Conservation (phyloP, 768 basidiomycete genomes). For the Hericium erinaceus region DNA sequence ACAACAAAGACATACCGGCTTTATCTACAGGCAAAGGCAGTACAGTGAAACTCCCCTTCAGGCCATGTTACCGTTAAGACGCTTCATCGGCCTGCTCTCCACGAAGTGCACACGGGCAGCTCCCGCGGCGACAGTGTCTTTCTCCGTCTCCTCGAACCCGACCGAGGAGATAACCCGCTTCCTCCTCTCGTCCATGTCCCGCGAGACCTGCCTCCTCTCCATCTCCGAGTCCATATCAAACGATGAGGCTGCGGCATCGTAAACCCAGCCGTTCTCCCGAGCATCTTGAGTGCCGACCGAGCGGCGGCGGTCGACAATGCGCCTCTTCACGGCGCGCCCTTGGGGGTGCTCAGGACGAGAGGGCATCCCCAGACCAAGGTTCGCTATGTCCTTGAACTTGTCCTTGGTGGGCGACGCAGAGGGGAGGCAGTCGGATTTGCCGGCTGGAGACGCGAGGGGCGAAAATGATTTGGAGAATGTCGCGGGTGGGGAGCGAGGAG, state of each 20-base stretch:
- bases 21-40: no score
- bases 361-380: background rate
- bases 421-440: slow-evolving; percentile 2
- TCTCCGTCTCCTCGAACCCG: slow-evolving; percentile 4
- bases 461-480: slow-evolving; percentile 3
- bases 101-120: background rate
- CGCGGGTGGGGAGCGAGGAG: slow-evolving; percentile 1
- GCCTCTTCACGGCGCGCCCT: slow-evolving; percentile 11
- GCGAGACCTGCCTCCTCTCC: background rate
- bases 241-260: slow-evolving; percentile 10
- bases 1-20: no score
- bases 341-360: background rate
- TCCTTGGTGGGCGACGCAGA: background rate
- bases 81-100: slow-evolving; percentile 1
- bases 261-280: slow-evolving; percentile 11
- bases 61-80: background rate
- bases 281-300: slow-evolving; percentile 6
- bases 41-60: background rate
- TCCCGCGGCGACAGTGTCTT: background rate
- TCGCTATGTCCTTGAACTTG: background rate
- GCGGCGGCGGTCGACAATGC: slow-evolving; percentile 14
- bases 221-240: slow-evolving; percentile 6
- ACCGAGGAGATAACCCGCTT: slow-evolving; percentile 12
- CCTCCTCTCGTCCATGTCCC: slow-evolving; percentile 4
- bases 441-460: background rate